Base-by-base conservation (phyloP, 371 early-diverging fungal genomes). In the Apophysomyces variabilis region DNA sequence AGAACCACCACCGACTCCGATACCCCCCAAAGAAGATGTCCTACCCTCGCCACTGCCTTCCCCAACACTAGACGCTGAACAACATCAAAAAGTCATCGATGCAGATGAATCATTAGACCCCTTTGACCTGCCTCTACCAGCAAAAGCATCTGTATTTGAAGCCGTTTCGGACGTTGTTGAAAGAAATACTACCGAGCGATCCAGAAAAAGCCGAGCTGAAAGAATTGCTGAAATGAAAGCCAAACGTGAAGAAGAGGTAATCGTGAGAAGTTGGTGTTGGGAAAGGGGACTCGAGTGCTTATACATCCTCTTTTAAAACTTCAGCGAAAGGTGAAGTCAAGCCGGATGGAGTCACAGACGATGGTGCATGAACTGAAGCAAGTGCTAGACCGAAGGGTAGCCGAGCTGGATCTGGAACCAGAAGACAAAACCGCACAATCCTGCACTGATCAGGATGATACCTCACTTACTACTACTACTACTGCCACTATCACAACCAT, bases 281-380 rank as follows among this genome's bases (percentile, higher is more conserved):
- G 32, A 26, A 26, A 26, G 32, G 32, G 32, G 3, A 26, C 32
- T 26, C 32, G 32, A 26, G 32, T 26, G 32, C 32, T 26, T 26
- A 26, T 26, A 26, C 3, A 18, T 4, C 7, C 58, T 56, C 38
- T 60, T 45, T 21, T 65, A 43, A 35, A 0, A n/a, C 21, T 62
- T 5, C 64, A 83, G 82, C 68, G 64, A 16, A 72, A 70, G 44
- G 72, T 71, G 47, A 74, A 66, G 59, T 45, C 74, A 0, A 64
- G 68, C 5, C 66, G 66, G 60, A 35, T 74, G 61, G 80, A 86
- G 43, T 71, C 82, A 39, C 75, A 83, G 54, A 77, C 73, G 26
- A 88, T 89, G 87, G 87, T 89, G 0, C 80, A 85, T 66, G 90
- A 89, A 66, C 67, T 89, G 14, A 89, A 88, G 60, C 77, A 79